Evolutionary conservation across 805 yeast genomes (phyloP), one percentile per base, ranked within the genome.

Genomic region (Jamesozyma lodderae): DNA sequence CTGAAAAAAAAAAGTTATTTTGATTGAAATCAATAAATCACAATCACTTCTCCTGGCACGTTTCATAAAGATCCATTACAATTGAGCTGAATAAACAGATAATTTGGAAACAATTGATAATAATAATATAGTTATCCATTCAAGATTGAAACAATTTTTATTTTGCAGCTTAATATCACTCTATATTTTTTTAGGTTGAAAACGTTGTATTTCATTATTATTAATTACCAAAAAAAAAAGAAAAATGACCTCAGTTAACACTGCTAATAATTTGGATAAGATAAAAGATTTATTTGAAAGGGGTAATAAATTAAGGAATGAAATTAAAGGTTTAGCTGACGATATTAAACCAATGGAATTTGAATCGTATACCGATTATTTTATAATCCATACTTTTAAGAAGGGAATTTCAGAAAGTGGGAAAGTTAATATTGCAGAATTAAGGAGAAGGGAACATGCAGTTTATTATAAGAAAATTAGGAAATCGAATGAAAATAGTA

Each of bases 331-430:
- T 25, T 34, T 57, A 11, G 40, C 43, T 2, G 35, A 37, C 9
- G 30, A 33, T 1, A 38, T 59, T 3, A 33, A 40, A 17, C 60
- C 60, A 3, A 26, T 50, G 16, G 65, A 60, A 33, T 60, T 59
- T 43, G 65, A 60, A 43, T 52, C 63, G 4, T 60, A 60, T 36
- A 42, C 44, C 24, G 60, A 59, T 18, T 59, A 45, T 40, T 58
- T 46, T 40, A 18, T 49, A 1, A 43, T 60, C 7, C 41, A 52
- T 25, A 48, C 49, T 1, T 60, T 60, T 37, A 46, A 48, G 40
- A 52, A 45, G 36, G 63, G 63, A 5, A 47, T 46, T 14, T 55
- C 63, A 10, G 55, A 50, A 8, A 53, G 63, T 41, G 64, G 65
- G 0, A 45, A 43, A 30, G 62, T 60, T 22, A 54, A 59, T 36